These are phyloP conservation scores for Phlyctochytrium bullatum DNA, from an alignment of 192 early-diverging fungal genomes.

Conservation along the genomic window DNA sequence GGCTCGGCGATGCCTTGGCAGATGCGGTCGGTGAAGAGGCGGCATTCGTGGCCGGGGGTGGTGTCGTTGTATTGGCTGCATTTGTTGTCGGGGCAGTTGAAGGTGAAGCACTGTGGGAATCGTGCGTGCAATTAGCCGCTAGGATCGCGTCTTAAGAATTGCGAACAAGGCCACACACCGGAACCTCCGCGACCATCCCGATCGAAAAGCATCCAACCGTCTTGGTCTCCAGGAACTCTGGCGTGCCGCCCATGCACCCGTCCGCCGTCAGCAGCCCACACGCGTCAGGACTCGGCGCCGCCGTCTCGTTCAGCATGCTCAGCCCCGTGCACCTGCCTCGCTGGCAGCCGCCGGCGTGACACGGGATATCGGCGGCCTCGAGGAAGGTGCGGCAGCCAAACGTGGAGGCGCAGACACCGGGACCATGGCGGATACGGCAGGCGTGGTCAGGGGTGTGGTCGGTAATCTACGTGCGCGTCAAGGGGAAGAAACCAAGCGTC, in stretches of 20 bases:
- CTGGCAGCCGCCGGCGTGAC: neutral
- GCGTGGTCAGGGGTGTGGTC: neutral
- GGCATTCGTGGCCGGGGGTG: neutral
- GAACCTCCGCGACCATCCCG: neutral
- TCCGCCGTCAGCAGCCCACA: neutral
- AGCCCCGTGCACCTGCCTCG: neutral
- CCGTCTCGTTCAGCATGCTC: neutral
- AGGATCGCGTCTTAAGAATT: too few species aligned
- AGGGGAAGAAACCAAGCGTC: too few species aligned
- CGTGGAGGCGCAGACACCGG: neutral
- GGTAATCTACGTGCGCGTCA: too few species aligned
- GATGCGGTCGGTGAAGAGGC: neutral
- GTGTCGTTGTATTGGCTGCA: neutral
- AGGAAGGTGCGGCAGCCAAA: neutral
- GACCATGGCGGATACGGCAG: neutral
- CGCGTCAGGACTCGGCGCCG: too few species aligned
- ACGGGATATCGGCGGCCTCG: neutral
- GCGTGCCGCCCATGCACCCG: neutral
- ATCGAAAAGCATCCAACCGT: neutral
- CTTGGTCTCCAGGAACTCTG: neutral
- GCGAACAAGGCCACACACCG: too few species aligned
- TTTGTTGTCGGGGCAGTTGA: neutral
- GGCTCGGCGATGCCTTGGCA: neutral
- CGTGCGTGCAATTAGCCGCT: too few species aligned
- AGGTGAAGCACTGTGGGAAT: neutral